Percentiles rank a stretch among this genome's conserved stretches.
Conservation (phyloP, 768 basidiomycete genomes). For the Russula ochroleuca region DNA sequence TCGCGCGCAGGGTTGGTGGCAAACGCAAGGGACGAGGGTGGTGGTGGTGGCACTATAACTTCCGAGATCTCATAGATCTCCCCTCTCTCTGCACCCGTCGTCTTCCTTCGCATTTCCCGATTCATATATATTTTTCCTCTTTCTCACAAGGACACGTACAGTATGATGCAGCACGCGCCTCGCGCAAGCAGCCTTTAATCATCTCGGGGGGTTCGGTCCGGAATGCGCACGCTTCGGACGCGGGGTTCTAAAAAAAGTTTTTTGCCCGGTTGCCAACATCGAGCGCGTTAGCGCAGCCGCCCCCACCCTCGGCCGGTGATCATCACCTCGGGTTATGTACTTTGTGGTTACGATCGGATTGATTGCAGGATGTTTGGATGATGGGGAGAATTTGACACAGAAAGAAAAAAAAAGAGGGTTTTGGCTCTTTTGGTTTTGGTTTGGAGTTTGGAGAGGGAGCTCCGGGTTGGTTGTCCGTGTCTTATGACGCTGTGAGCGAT, state of each 20-base stretch:
- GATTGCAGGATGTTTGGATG: no score
- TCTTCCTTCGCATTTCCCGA: background rate
- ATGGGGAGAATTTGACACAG: background rate
- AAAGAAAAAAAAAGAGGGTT: background rate
- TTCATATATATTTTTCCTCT: background rate
- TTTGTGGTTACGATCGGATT: no score
- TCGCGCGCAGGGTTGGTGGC: background rate
- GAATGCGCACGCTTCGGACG: background rate
- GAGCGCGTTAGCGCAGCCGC: no score
- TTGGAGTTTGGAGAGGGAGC: background rate
- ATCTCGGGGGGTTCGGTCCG: conserved; percentile 10
- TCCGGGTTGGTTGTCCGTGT: background rate
- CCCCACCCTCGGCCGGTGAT: background rate
- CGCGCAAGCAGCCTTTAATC: background rate
- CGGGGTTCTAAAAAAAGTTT: conserved; percentile 10
- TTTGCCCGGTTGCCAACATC: background rate
- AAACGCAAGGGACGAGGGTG: background rate
- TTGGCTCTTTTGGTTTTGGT: background rate
- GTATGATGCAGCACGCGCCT: background rate
- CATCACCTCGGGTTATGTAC: background rate
- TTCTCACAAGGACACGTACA: background rate
- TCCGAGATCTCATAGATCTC: conserved; percentile 5
- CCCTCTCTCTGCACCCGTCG: background rate
- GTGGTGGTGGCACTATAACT: background rate
- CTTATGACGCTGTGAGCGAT: conserved; percentile 3